Evolutionary conservation across 2,329 filamentous ascomycete species (phyloP).

Genomic region (Aspergillus unguis): DNA sequence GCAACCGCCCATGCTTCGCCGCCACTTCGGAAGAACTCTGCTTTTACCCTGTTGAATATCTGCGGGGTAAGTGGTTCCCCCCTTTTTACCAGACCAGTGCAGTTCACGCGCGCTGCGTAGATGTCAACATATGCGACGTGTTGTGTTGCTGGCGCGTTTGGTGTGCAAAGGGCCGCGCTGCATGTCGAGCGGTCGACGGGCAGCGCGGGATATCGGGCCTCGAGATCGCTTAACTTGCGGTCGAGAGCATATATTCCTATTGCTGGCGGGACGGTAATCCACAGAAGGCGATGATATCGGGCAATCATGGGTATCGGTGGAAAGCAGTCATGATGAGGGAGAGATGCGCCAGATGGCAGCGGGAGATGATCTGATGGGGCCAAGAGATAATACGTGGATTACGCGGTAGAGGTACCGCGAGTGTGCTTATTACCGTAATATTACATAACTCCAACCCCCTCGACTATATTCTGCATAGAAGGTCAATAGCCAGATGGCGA

Average conservation of each 20-base stretch:
- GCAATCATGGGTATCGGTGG: background rate
- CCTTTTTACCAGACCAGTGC: background rate
- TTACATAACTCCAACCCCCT: too few species aligned
- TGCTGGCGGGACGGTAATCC: constrained; percentile 13
- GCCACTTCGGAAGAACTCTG: too few species aligned
- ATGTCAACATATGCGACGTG: constrained; percentile 25
- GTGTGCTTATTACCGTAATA: too few species aligned
- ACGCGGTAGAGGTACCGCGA: too few species aligned
- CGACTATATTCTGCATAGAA: too few species aligned
- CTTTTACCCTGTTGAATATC: too few species aligned
- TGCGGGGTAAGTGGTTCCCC: background rate
- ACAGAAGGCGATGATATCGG: constrained; percentile 6
- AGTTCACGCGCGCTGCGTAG: constrained; percentile 18
- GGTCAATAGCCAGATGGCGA: too few species aligned
- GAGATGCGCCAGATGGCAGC: too few species aligned
- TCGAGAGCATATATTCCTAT: constrained; percentile 21
- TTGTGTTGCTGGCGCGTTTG: constrained; percentile 16
- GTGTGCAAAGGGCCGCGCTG: constrained; percentile 20
- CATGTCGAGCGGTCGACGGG: constrained; percentile 13
- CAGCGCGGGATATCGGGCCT: constrained; percentile 26
- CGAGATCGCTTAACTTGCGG: constrained; percentile 20
- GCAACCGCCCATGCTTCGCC: constrained; percentile 22
- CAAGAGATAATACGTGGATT: too few species aligned
- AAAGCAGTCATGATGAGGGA: too few species aligned
- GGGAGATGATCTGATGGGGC: too few species aligned